phyloP scores from a whole-genome alignment of 768 basidiomycete species.

The Sporobolomyces pararoseus region DNA sequence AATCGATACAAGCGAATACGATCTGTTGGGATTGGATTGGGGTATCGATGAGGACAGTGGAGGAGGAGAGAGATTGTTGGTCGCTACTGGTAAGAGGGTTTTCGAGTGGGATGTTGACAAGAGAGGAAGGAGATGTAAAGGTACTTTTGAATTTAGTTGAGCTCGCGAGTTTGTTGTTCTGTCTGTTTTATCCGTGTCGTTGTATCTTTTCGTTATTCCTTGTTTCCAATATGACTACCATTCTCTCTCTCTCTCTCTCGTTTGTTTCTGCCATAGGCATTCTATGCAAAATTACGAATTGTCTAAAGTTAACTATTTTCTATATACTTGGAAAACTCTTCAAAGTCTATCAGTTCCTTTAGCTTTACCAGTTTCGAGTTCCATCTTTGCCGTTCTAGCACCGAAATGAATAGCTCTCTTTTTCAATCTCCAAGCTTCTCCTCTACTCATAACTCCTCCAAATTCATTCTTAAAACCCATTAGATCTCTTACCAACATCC shows the following conservation, averaged over 20 bases:
- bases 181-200: slow-evolving; percentile 4
- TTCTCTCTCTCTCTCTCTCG: not conserved
- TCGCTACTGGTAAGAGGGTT: slow-evolving; percentile 24
- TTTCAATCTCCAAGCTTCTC: slow-evolving; percentile 63
- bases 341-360: slow-evolving; percentile 34
- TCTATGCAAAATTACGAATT: too few species aligned
- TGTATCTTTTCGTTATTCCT: not conserved
- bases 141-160: not conserved
- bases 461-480: slow-evolving; percentile 53
- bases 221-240: not conserved
- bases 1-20: slow-evolving; percentile 15
- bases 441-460: not conserved
- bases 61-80: slow-evolving; percentile 27
- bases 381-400: slow-evolving; percentile 45
- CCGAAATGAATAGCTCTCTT: slow-evolving; percentile 99
- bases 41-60: too few species aligned
- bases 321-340: not conserved
- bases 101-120: slow-evolving; percentile 39
- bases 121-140: slow-evolving; percentile 16
- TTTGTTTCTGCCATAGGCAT: too few species aligned
- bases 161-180: not conserved
- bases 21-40: slow-evolving; percentile 37
- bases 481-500: slow-evolving; percentile 66
- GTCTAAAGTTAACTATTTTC: not conserved
- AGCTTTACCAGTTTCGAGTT: slow-evolving; percentile 12